phyloP scores from a whole-genome alignment of 306 rosid genomes.

The Fragaria vesca region DNA sequence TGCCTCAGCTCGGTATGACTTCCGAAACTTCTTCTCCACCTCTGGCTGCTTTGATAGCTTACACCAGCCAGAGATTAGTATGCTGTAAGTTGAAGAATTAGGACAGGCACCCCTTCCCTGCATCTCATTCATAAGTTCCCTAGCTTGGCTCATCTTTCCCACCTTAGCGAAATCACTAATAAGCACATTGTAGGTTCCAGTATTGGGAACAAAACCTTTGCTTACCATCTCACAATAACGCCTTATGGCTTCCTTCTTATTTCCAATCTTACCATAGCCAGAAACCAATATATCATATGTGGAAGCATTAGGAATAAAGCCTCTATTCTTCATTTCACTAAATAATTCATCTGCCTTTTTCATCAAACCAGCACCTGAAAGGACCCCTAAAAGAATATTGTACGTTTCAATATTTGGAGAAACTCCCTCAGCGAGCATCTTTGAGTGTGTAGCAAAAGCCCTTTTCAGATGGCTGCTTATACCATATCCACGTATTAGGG shows the following conservation, averaged over 20 bases:
- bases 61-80: constrained; percentile 82
- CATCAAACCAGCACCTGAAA: constrained; percentile 67
- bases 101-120: constrained; percentile 60
- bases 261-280: constrained; percentile 74
- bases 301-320: constrained; percentile 62
- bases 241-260: constrained; percentile 58
- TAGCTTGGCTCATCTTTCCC: constrained; percentile 87
- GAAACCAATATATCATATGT: constrained; percentile 71
- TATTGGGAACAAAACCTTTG: constrained; percentile 70
- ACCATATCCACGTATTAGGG: constrained; percentile 71
- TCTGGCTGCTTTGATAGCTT: constrained; percentile 59
- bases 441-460: constrained; percentile 57
- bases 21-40: constrained; percentile 49
- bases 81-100: constrained; percentile 79
- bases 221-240: constrained; percentile 83
- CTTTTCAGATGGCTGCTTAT: constrained; percentile 57
- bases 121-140: constrained; percentile 91
- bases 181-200: constrained; percentile 77
- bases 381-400: constrained; percentile 67
- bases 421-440: constrained; percentile 58
- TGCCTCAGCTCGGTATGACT: constrained; percentile 64
- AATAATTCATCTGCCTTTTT: constrained; percentile 57
- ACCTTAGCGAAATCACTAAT: constrained; percentile 69
- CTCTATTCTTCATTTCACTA: constrained; percentile 62
- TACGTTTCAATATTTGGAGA: constrained; percentile 67